These are phyloP conservation scores for Phytophthora rubi DNA, from an alignment of 352 stramenopile species.

Conservation along the genomic window DNA sequence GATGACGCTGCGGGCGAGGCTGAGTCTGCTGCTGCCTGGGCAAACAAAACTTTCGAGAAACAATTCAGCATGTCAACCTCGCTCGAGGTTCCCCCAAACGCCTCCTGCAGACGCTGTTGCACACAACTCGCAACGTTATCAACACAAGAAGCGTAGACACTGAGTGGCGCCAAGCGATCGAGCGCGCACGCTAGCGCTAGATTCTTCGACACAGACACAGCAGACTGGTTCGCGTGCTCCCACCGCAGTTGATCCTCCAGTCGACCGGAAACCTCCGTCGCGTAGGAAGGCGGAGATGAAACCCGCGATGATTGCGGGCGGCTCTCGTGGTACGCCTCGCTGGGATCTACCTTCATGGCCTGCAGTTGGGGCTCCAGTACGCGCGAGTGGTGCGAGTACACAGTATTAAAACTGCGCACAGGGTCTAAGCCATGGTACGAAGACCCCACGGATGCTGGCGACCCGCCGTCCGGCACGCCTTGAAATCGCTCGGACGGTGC, in stretches of 20 bases:
- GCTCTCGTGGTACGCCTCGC: neutral
- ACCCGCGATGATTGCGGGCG: neutral
- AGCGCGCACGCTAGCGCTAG: neutral
- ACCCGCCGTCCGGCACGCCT: no score
- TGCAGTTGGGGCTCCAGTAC: no score
- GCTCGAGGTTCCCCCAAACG: neutral
- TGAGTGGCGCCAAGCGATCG: neutral
- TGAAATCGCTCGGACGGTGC: conserved; percentile 21
- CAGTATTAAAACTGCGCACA: no score
- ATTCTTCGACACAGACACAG: neutral
- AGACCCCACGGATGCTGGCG: no score
- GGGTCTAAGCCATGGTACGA: no score
- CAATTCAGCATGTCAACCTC: neutral
- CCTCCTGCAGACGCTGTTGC: neutral
- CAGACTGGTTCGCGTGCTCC: neutral
- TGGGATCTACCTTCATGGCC: neutral
- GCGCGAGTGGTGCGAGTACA: no score
- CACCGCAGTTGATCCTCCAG: neutral
- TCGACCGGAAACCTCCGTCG: neutral
- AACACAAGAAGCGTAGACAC: neutral
- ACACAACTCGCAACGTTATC: neutral
- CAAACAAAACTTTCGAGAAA: neutral
- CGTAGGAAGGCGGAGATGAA: neutral
- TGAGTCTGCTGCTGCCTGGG: neutral
- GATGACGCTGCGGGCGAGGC: neutral